phyloP scores from a whole-genome alignment of 257 asterid genomes.

The Penstemon barbatus region DNA sequence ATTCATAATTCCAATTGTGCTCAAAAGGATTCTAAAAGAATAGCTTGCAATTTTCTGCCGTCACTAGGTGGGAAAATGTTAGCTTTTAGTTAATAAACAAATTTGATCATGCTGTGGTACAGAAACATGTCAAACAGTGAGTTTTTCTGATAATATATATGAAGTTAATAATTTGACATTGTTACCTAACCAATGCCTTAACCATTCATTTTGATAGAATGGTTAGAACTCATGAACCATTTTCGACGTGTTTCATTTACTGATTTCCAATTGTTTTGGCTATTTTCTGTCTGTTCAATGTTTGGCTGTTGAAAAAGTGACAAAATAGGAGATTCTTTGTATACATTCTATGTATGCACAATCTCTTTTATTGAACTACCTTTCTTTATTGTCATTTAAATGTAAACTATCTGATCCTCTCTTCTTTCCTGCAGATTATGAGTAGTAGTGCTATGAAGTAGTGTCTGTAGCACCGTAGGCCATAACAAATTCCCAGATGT shows the following conservation, averaged over 20 bases:
- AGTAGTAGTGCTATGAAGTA: background rate
- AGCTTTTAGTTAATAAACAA: background rate
- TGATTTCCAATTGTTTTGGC: background rate
- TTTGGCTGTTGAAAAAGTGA: background rate
- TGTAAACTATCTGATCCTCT: background rate
- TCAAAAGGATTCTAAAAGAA: too few species aligned
- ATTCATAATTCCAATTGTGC: background rate
- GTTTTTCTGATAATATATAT: background rate
- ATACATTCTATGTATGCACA: background rate
- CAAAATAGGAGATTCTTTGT: background rate
- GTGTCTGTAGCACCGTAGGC: background rate
- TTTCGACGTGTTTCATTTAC: background rate
- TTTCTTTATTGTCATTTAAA: background rate
- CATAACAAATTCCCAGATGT: background rate
- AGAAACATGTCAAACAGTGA: background rate
- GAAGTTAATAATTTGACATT: background rate
- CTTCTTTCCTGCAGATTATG: constrained; percentile 19
- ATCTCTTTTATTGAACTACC: background rate
- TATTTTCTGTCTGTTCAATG: background rate
- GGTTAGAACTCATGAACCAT: background rate
- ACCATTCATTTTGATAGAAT: background rate
- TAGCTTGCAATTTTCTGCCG: background rate
- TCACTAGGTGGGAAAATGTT: background rate
- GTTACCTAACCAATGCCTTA: background rate
- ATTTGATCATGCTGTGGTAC: background rate